Evolutionary conservation across 371 early-diverging fungal species (phyloP), one percentile per base, ranked within the genome.

Genomic region (Rhizopus delemar): DNA sequence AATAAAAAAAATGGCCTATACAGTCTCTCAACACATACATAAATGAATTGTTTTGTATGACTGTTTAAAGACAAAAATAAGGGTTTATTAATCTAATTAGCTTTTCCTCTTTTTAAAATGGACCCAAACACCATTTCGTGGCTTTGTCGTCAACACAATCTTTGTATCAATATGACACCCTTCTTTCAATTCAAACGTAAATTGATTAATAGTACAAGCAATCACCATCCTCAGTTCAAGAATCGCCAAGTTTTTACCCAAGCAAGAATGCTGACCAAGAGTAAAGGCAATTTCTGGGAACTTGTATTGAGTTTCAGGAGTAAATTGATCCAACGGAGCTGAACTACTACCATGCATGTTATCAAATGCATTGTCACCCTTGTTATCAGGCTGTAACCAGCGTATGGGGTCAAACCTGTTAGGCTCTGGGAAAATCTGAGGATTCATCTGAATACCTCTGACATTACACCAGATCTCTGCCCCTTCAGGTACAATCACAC

Each of bases 401-500:
- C 81, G 75, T 8, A 45, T 52, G 22, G 71, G 70, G 51, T 75
- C 67, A 49, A 75, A 80, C 15, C 52, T 62, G 0, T 75, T 68
- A 9, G 81, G 81, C 12, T 77, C 43, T 0, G 77, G 81, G 46
- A 80, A 80, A 8, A 74, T 51, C 2, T 15, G 50, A 4, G 77
- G 71, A 46, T 77, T 73, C 81, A 80, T 80, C 39, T 77, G 77
- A 4, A 77, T 38, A 16, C 81, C 81, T 35, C 81, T 69, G 4
- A 80, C 58, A 52, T 80, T 80, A 60, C 75, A 77, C 75, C 77
- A 80, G 2, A 77, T 66, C 46, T 77, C 80, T 12, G 80, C 65
- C 9, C 71, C 73, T 3, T 51, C 69, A 8, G 81, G 76, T 1
- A 80, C 75, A 3, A 75, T 39, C 0, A 53, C 59, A 28, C 76